Evolutionary conservation across 768 basidiomycete genomes (phyloP), one percentile per base, ranked within the genome.

Genomic region (Lanmaoa rubissima): DNA sequence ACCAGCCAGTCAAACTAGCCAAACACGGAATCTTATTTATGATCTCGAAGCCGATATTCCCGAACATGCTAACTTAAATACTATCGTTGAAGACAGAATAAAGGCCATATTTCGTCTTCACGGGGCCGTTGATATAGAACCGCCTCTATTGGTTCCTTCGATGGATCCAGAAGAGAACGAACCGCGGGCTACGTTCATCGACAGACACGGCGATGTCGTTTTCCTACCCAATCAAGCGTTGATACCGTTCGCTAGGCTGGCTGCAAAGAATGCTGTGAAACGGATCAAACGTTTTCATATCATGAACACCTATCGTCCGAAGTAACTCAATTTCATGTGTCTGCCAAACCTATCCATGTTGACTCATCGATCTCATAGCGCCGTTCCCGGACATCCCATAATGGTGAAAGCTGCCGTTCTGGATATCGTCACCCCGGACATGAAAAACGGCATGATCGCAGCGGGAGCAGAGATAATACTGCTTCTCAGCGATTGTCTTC

Each of bases 241-340:
- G 24, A 75, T 86, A 14, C 86, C 88, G 0, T 93, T 94, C 62
- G 90, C 92, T n/a, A 81, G 91, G 52, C 72, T 89, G 41, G 92
- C 92, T n/a, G 91, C 87, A 3, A 78, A 86, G 51, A 80, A 76
- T 2, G 81, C 79, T 38, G 75, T 80, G 47, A 81, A 79, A 58
- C 76, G 92, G 40, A 92, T 94, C 68, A 94, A 94, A 69, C 82
- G 92, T 11, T 94, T 85, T 70, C 87, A 92, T 69, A 83, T 93
- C 50, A 79, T 83, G 36, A 84, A 90, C 59, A 83, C 87, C 13
- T 93, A 83, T 69, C 76, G 82, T 35, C 84, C 87, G 2, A 86
- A 79, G 90, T 88, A 63, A 39, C 76, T 71, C 21, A 3, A 53
- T n/a, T 19, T 10, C 55, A 7, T 12, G 36, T 38, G 19, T 40